Base-by-base conservation (phyloP, 2,329 filamentous ascomycete genomes). In the Talaromyces amestolkiae region DNA sequence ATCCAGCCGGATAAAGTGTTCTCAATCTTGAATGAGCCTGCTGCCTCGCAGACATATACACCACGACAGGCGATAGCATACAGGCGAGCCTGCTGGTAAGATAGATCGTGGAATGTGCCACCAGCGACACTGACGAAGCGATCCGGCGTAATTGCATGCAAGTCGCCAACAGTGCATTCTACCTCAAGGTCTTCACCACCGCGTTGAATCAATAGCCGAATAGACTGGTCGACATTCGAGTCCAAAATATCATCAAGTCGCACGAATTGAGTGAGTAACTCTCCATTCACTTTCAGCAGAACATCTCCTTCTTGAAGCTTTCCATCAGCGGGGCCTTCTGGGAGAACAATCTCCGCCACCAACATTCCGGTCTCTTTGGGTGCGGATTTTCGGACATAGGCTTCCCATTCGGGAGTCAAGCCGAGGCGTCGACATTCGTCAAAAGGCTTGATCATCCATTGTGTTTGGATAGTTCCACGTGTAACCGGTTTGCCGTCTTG, bases 401-500 rank as follows among this genome's bases (percentile, higher is more conserved):
- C 89, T 81, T 99, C 95, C 89, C 92, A 96, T 61, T 92, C 86
- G 0, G 93, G 85, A 1, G 87, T 92, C 67, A 99, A 83, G 8
- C 95, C 95, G 11, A 99, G 83, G 66, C 95, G 87, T 63, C 94
- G 89, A 77, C 95, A 98, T 77, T 99, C 96, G 72, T 99, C 96
- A 72, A 99, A 99, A 0, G 95, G 92, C 78, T 98, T 98, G 68
- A 99, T 86, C 62, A 98, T 85, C 85, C 96, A 99, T 76, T 99
- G 95, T 68, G 92, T 96, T 79, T 99, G 95, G 59, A 99, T 96
- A n/a, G 95, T 96, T 58, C 95, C 95, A 71, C 95, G 86, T n/a
- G 89, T 88, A 61, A 99, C 89, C 2, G 86, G 86, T 70, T 89
- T 86, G 39, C 87, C 89, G 69, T 89, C 84, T 75, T 91, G 92